These are phyloP conservation scores for Pisolithus microcarpus DNA, from an alignment of 768 basidiomycete genomes.

Conservation along the genomic window DNA sequence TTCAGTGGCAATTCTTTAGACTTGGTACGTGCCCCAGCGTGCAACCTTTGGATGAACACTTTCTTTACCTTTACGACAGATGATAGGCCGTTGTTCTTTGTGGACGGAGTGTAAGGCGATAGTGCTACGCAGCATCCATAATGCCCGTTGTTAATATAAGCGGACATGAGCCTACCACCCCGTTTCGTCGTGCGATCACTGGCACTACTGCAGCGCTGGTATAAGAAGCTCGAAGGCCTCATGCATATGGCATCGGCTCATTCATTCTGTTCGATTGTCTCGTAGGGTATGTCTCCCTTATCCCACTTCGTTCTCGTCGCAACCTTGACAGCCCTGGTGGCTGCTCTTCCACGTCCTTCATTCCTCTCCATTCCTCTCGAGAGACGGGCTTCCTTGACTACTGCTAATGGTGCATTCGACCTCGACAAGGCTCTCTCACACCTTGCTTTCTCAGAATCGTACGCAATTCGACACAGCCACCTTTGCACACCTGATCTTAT, in stretches of 20 bases:
- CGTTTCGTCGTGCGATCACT: neutral
- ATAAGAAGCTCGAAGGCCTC: constrained; percentile 10
- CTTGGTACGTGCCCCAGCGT: too few relatives aligned
- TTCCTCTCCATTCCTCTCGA: constrained; percentile 13
- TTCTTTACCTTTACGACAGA: too few relatives aligned
- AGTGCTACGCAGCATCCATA: too few relatives aligned
- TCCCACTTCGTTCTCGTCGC: constrained; percentile 4
- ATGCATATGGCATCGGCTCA: constrained; percentile 3
- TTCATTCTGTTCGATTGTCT: neutral
- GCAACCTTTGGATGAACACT: too few relatives aligned
- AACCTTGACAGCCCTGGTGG: constrained; percentile 11
- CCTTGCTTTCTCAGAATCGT: constrained; percentile 8
- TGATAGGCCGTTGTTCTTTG: too few relatives aligned
- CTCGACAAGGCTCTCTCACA: constrained; percentile 10
- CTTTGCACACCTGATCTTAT: constrained; percentile 2
- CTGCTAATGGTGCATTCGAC: constrained; percentile 12
- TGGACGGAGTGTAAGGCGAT: too few relatives aligned
- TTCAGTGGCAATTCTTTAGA: too few relatives aligned
- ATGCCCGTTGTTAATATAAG: neutral
- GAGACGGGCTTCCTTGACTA: constrained; percentile 8
- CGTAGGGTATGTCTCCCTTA: constrained; percentile 10
- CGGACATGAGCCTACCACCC: neutral
- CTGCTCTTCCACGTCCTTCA: constrained; percentile 10
- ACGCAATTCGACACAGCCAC: neutral
- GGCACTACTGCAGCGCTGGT: neutral